phyloP scores from a whole-genome alignment of 768 basidiomycete genomes.

The Pulveroboletus sp. region DNA sequence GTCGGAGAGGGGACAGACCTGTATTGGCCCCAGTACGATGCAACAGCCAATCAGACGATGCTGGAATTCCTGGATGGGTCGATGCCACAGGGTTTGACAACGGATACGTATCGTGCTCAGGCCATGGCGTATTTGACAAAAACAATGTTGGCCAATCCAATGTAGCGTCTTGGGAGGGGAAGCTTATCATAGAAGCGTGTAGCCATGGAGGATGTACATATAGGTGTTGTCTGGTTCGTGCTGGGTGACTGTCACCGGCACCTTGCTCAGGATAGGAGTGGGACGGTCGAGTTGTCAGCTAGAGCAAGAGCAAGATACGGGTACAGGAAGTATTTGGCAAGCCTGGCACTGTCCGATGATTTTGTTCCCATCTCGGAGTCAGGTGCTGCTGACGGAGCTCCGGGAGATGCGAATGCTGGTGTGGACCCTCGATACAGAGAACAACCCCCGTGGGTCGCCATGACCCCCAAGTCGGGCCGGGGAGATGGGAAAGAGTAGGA shows the following conservation, averaged over 20 bases:
- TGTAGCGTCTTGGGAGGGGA: background rate
- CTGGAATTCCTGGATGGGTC: constrained; percentile 39
- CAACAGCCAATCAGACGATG: constrained; percentile 24
- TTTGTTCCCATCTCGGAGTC: constrained; percentile 44
- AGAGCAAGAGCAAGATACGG: too few species aligned
- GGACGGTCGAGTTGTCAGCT: too few species aligned
- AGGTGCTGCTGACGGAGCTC: constrained; percentile 38
- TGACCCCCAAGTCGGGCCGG: constrained; percentile 52
- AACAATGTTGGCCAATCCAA: constrained; percentile 1
- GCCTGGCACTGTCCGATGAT: constrained; percentile 67
- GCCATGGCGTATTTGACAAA: constrained; percentile 34
- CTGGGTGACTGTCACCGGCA: too few species aligned
- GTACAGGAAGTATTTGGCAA: constrained; percentile 81
- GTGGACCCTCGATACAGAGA: constrained; percentile 61
- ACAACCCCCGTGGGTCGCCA: constrained; percentile 92
- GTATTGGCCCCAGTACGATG: constrained; percentile 42
- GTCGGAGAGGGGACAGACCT: constrained; percentile 22
- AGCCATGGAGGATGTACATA: too few species aligned
- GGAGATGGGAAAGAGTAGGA: background rate
- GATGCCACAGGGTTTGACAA: constrained; percentile 31
- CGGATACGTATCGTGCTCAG: constrained; percentile 41
- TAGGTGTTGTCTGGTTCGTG: background rate
- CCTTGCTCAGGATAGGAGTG: too few species aligned
- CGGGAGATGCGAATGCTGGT: constrained; percentile 82
- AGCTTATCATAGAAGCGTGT: background rate